A percentile compares a stretch with the other conserved stretches of the same genome.
Evolutionary conservation across 148 eudicot genomes (phyloP).

Genomic region (Euryodendron excelsum): DNA sequence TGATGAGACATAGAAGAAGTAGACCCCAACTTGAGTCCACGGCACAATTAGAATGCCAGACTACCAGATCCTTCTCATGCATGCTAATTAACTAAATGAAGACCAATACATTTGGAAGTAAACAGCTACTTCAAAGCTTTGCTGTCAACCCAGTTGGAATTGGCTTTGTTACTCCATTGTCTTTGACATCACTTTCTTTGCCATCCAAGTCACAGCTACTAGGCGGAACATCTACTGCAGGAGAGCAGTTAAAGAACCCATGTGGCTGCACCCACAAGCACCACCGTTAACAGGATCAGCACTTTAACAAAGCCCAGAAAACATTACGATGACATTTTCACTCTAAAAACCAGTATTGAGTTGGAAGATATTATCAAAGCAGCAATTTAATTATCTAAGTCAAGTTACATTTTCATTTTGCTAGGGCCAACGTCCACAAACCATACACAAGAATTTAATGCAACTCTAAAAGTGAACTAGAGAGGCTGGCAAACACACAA

Average conservation of each 20-base stretch:
- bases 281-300: neutral
- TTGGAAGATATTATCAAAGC: neutral
- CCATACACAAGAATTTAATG: neutral
- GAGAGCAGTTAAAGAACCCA: slow-evolving; percentile 62
- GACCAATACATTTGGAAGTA: neutral
- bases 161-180: slow-evolving; percentile 34
- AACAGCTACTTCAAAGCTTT: slow-evolving; percentile 36
- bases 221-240: slow-evolving; percentile 61
- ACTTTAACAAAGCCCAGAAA: neutral
- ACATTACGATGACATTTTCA: neutral
- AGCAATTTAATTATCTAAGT: neutral
- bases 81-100: no score
- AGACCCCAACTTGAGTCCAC: neutral
- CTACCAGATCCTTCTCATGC: neutral
- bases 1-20: no score
- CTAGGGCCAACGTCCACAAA: neutral
- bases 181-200: slow-evolving; percentile 47
- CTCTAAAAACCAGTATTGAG: neutral
- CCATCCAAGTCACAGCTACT: slow-evolving; percentile 40
- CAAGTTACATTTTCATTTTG: no score
- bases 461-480: no score
- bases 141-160: slow-evolving; percentile 32
- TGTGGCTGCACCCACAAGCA: slow-evolving; percentile 41
- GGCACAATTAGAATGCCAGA: no score
- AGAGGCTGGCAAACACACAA: neutral